Evolutionary conservation across 305 asterid species (phyloP).

Genomic region (Fraxinus ornus): DNA sequence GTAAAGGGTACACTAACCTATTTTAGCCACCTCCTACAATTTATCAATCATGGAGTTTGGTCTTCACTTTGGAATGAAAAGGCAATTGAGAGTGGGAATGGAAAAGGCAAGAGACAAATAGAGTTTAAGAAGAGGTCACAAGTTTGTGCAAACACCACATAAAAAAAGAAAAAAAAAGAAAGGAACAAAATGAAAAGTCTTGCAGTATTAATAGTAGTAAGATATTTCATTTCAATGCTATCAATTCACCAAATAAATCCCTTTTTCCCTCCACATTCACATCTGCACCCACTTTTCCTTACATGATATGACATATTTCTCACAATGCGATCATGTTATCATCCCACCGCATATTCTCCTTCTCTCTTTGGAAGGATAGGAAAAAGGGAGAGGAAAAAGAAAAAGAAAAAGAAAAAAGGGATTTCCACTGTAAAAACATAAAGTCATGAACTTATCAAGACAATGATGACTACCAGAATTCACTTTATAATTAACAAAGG

Average conservation of each 20-base stretch:
- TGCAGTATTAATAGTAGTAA: not conserved
- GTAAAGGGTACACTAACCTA: not conserved
- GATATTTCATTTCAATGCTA: not conserved
- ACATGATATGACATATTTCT: slow-evolving; percentile 36
- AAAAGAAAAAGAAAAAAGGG: not conserved
- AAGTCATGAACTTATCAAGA: slow-evolving; percentile 35
- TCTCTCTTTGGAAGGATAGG: not conserved
- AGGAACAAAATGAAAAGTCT: not conserved
- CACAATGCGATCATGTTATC: slow-evolving; percentile 33
- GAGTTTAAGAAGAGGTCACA: slow-evolving; percentile 53
- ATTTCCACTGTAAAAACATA: slow-evolving; percentile 27
- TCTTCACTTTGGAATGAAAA: slow-evolving; percentile 15
- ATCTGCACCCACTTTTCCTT: slow-evolving; percentile 52
- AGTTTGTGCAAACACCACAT: slow-evolving; percentile 39
- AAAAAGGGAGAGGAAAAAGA: not conserved
- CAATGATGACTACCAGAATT: slow-evolving; percentile 45
- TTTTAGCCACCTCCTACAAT: not conserved
- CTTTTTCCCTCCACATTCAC: slow-evolving; percentile 28
- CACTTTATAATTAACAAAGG: slow-evolving; percentile 32
- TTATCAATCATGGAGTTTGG: not conserved
- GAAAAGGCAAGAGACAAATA: slow-evolving; percentile 43
- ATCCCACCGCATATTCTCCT: slow-evolving; percentile 29
- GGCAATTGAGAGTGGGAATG: slow-evolving; percentile 29
- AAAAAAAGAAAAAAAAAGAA: not conserved
- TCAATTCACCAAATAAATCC: slow-evolving; percentile 24